Base-by-base conservation (phyloP, 352 stramenopile species). In the Discostella stelligera region DNA sequence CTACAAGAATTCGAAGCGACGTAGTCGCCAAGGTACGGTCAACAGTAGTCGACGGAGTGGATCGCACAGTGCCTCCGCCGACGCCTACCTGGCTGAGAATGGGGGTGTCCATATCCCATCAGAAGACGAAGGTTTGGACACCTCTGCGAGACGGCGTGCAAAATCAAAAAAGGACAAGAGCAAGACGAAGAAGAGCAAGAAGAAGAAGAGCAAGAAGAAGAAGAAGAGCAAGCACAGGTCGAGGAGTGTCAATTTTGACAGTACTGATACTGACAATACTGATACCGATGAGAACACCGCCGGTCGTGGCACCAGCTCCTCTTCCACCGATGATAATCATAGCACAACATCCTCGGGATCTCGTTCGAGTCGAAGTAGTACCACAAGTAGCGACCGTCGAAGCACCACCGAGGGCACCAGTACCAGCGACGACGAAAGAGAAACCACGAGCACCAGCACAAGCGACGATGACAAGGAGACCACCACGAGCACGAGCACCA, bases 271-370 rank as follows among this genome's bases (percentile, higher is more conserved):
- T 11, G 41, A 58, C 61, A 71, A 53, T 20, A 66, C 37, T n/a
- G 25, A 66, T 25, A 66, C 41, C 14, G 56, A 64, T 27, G 53
- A 44, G 14, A 32, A 58, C 41, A 67, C 52, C 32, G 46, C 18
- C 10, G 60, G 46, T 1, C 63, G 32, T 9, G 64, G 58, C 37
- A 70, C 60, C 5, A 54, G 30, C 58, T 53, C 32, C 9, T 18
- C 20, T 16, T 64, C 54, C 27, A 64, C 64, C 52, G 46, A 48
- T 7, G 56, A 62, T 37, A 60, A 66, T 20, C 67, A 67, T n/a
- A 54, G 50, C 41, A 80, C 65, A 7, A 72, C 62, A 14, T 64
- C 50, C 2, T 53, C 23, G 4, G 48, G 37, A 20, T 46, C 41
- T 8, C 41, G 46, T 44, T 48, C 21, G 1, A 58, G 39, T 49